Base-by-base conservation (phyloP, 1,139 yeast genomes). In the Zygosaccharomyces sapae region DNA sequence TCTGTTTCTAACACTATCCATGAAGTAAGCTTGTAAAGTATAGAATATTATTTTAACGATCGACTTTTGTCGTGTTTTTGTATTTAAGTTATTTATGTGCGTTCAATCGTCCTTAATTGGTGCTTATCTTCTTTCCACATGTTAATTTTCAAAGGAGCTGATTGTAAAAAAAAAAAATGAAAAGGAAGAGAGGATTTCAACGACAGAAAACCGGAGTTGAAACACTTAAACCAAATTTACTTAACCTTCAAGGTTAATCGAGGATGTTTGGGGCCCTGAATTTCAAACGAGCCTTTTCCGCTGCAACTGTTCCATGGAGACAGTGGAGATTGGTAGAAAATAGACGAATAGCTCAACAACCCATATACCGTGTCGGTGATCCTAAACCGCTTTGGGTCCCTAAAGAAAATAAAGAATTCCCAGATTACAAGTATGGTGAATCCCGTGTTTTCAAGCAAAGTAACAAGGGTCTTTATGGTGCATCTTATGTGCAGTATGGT, bases 401-500 rank as follows among this genome's bases (percentile, higher is more conserved):
- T 39, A 62, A 67, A 43, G 63, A 71, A 49, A 70, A 69, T 45
- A 70, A 74, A 31, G 62, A 71, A 48, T 77, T 77, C 61, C 97
- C 97, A 10, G 83, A 77, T 13, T 92, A 92, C 67, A 85, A 88
- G 45, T 90, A 83, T 66, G 89, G 88, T 31, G 90, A 86, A 53
- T 75, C 96, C 3, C 70, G 74, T 48, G 74, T 80, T 55, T 90
- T 82, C 72, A 89, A 89, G 66, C 84, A 89, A 68, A 83, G 90
- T 58, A 87, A 90, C 66, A 72, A 83, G 49, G 97, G 97, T 6
- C 75, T 92, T 43, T 90, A 79, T 65, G 98, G 97, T 20, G 97
- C 97, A 13, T 79, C 85, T 50, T 86, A 84, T 63, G 79, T 88
- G 51, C 81, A 80, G 56, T 77, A 82, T 54, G 94, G 96, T 55